Evolutionary conservation across 2,329 filamentous ascomycete genomes (phyloP), one percentile per base, ranked within the genome.

Genomic region (Ambrosiella beaveri): DNA sequence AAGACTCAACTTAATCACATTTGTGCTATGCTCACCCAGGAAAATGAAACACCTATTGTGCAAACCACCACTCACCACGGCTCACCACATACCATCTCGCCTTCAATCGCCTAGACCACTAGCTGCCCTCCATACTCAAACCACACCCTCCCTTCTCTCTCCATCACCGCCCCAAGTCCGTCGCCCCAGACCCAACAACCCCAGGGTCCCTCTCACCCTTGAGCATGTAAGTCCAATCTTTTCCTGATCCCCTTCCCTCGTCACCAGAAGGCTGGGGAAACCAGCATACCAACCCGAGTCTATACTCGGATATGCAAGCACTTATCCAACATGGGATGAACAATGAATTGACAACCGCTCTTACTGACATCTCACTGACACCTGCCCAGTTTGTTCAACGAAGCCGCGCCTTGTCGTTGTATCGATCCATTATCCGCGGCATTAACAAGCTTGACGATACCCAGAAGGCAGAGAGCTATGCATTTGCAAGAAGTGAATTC

Each of bases 401-500:
- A 40, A 66, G 71, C 7, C 74, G 75, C 59, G 78, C 73, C 4
- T 65, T 84, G 19, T 71, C 78, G 0, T 70, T 84, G 50, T 84
- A 82, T 67, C 74, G 81, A 40, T 72, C 69, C 15, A 76, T 84
- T 57, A 65, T 83, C 39, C 76, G 80, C 27, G 74, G 75, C 61
- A 79, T 76, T 1, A 69, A 69, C 39, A 70, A 68, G 58, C 82
- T 84, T 59, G 78, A 84, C 64, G 65, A 70, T 7, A 67, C 64
- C 2, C 78, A 77, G 4, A 75, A 73, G 54, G 68, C 69, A n/a
- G 81, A 84, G 65, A 80, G 78, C 6, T 70, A 75, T 58, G 70
- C 68, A 57, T 81, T 76, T 66, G 80, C 75, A 40, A 74, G 79
- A 17, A 74, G 76, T 60, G 81, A 84, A 65, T 82, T 84, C 65